Percentiles rank a stretch among this genome's conserved stretches.
Evolutionary conservation across 106 monocot genomes (phyloP).

Genomic region (Posidonia australis): DNA sequence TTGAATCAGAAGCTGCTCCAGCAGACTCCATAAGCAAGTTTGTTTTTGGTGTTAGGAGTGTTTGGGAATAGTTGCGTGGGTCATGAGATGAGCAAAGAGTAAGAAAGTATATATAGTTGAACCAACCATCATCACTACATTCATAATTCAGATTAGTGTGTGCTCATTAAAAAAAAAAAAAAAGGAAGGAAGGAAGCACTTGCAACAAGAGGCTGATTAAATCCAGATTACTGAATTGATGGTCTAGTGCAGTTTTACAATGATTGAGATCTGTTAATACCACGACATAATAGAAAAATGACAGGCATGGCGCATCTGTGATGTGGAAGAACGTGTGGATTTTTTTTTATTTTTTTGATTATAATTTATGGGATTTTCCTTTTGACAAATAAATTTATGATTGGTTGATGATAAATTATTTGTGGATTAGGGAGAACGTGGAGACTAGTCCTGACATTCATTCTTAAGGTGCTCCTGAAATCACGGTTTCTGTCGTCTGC

Average conservation of each 20-base stretch:
- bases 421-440: not conserved
- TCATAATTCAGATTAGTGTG: too few relatives aligned
- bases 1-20: constrained; percentile 3
- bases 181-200: too few relatives aligned
- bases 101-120: not conserved
- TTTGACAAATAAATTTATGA: not conserved
- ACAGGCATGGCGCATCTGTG: too few relatives aligned
- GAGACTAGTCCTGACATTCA: not conserved
- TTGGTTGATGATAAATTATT: not conserved
- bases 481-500: not conserved
- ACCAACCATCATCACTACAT: not conserved
- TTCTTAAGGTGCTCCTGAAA: not conserved
- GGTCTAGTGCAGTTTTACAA: not conserved
- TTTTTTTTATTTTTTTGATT: too few relatives aligned
- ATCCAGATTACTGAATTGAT: not conserved
- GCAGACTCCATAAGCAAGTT: constrained; percentile 4
- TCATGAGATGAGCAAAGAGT: not conserved
- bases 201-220: too few relatives aligned
- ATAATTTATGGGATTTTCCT: too few relatives aligned
- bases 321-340: too few relatives aligned
- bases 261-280: constrained; percentile 3
- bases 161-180: too few relatives aligned
- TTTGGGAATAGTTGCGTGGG: not conserved
- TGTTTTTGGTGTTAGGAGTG: not conserved
- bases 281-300: not conserved